Evolutionary conservation across 495 filamentous ascomycete genomes (phyloP).

Genomic region (Aspergillus indologenus): DNA sequence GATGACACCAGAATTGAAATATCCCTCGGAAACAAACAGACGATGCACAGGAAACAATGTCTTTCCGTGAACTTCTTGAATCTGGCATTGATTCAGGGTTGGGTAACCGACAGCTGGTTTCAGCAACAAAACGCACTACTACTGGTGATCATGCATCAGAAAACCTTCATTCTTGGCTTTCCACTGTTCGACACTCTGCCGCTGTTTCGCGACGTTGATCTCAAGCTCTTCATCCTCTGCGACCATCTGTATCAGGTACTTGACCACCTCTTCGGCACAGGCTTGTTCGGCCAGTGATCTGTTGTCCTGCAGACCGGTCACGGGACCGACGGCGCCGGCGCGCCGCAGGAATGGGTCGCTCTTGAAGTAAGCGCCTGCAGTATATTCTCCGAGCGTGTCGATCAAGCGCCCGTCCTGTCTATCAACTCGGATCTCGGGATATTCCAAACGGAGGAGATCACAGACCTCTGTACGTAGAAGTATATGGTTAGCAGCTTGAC

Average conservation of each 20-base stretch:
- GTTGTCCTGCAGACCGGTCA: constrained; percentile 5
- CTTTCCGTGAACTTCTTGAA: too few species aligned
- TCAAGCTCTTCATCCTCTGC: constrained; percentile 26
- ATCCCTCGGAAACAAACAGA: too few species aligned
- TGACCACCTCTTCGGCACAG: constrained; percentile 24
- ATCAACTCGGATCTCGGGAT: constrained; percentile 19
- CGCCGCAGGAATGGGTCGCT: constrained; percentile 32
- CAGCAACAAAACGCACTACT: not conserved
- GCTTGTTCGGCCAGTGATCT: constrained; percentile 14
- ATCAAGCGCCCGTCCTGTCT: constrained; percentile 13
- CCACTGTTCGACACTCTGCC: constrained; percentile 2
- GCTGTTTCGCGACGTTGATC: constrained; percentile 3
- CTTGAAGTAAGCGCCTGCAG: constrained; percentile 24
- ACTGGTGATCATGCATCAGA: not conserved
- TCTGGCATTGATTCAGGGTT: too few species aligned
- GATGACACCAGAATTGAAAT: too few species aligned
- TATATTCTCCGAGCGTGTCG: constrained; percentile 16
- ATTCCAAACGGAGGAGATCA: constrained; percentile 18
- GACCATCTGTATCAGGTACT: constrained; percentile 29
- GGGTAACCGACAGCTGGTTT: not conserved
- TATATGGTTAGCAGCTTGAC: not conserved
- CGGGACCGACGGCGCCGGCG: constrained; percentile 28
- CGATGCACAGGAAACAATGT: too few species aligned
- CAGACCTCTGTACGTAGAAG: constrained; percentile 24
- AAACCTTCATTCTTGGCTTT: not conserved